Evolutionary conservation across 495 filamentous ascomycete genomes (phyloP), one percentile per base, ranked within the genome.

Genomic region (Amorphotheca resinae): DNA sequence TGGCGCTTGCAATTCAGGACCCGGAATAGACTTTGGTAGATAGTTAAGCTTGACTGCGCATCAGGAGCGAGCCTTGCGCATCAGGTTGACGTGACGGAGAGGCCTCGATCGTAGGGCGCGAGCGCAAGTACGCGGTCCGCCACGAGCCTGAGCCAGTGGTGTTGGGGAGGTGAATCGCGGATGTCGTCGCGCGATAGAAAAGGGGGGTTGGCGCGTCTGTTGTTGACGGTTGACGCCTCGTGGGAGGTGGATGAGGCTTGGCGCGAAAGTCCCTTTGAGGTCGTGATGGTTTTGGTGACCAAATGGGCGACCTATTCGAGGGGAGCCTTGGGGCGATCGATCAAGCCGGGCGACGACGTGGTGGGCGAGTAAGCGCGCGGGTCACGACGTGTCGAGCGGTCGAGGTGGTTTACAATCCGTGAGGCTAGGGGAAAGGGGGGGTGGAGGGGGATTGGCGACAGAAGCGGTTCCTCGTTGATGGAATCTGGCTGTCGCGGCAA

Each of bases 51-150:
- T 42, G 21, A 45, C 43, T 46, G 52, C 52, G 50, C 48, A 50
- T 50, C 50, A 56, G 36, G 50, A 51, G 22, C 42, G 34, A 53
- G 50, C 50, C 54, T 56, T 44, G 54, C 54, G 54, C 54, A 53
- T 56, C 45, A 53, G 50, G 38, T 51, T 45, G 35, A 45, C 34
- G 36, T 32, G 36, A 17, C 26, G 30, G 21, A 46, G 23, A 15
- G 38, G 33, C 14, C n/a, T 41, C 48, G 21, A 20, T 22, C n/a
- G n/a, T 33, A 22, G 20, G 28, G 20, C 52, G 42, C 30, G 42
- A 56, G 38, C 44, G 45, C 43, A 33, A 33, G 38, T 16, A 25
- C 42, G 23, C 14, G 36, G 45, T 25, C 21, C 30, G 21, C 31
- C 30, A 41, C 34, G 46, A 20, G 28, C 17, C 16, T 42, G 14